phyloP scores from a whole-genome alignment of 176 grass and related monocot genomes.

The Avena atlantica region DNA sequence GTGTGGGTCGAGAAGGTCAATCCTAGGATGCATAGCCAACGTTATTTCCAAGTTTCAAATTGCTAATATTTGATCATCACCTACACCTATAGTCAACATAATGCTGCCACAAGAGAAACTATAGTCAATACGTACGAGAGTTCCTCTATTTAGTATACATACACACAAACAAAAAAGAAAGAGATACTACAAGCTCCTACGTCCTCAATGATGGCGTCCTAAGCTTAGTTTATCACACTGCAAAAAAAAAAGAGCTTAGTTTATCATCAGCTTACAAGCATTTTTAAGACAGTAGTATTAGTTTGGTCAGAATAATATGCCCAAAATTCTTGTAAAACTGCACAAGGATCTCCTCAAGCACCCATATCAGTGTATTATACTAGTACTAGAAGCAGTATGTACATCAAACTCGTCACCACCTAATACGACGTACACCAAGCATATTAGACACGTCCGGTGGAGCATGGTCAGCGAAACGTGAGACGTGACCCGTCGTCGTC shows the following conservation, averaged over 20 bases:
- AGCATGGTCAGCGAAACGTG: slow-evolving; percentile 8
- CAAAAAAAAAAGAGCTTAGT: too few relatives aligned
- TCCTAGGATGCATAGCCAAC: not conserved
- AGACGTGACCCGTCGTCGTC: not conserved
- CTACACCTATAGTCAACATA: not conserved
- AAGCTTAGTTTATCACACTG: not conserved
- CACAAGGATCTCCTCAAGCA: not conserved
- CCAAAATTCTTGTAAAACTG: not conserved
- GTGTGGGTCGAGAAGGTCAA: not conserved
- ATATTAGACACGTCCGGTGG: too few relatives aligned
- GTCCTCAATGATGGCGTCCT: not conserved
- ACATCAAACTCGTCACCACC: not conserved
- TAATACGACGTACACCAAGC: not conserved
- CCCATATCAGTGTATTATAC: not conserved
- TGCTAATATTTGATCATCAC: not conserved
- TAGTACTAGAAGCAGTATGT: not conserved
- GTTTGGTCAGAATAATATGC: not conserved
- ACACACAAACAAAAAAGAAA: not conserved
- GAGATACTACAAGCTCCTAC: not conserved
- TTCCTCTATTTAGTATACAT: not conserved
- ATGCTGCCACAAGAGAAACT: not conserved
- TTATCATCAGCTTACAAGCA: too few relatives aligned
- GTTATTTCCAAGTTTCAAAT: not conserved
- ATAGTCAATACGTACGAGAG: not conserved
- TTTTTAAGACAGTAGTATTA: too few relatives aligned